These are phyloP conservation scores for Pichia deserticola DNA, from an alignment of 805 yeast species.

Conservation along the genomic window DNA sequence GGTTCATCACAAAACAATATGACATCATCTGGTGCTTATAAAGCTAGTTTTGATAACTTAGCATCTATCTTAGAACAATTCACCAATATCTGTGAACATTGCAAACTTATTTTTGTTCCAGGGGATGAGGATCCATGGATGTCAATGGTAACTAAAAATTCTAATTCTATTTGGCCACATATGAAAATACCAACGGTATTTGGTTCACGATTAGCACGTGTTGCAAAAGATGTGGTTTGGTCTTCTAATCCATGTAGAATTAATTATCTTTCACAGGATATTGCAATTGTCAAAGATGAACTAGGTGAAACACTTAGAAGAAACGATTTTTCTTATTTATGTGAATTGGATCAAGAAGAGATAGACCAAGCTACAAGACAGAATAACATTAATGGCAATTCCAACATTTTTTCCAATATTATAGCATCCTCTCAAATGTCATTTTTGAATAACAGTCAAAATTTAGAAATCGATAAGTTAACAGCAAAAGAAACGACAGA, in stretches of 20 bases:
- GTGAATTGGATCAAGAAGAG: conserved; percentile 16
- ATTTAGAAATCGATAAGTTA: conserved; percentile 23
- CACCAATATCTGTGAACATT: conserved; percentile 42
- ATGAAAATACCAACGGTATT: conserved; percentile 64
- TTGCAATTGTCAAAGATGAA: conserved; percentile 68
- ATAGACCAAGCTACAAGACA: conserved; percentile 9
- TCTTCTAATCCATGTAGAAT: conserved; percentile 75
- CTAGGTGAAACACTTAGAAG: conserved; percentile 62
- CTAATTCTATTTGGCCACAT: conserved; percentile 63
- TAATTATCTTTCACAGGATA: conserved; percentile 76
- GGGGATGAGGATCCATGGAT: conserved; percentile 96
- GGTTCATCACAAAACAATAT: conserved; percentile 41
- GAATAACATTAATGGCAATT: not conserved
- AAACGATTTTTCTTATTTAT: conserved; percentile 52
- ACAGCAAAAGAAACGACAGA: conserved; percentile 34
- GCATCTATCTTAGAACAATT: conserved; percentile 57
- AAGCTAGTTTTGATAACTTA: conserved; percentile 63
- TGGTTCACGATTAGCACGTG: conserved; percentile 55
- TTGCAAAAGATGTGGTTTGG: conserved; percentile 44
- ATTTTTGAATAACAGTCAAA: conserved; percentile 13
- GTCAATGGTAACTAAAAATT: conserved; percentile 57
- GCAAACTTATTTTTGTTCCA: conserved; percentile 69
- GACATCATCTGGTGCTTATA: conserved; percentile 50
- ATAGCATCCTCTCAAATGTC: not conserved
- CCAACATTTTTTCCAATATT: not conserved